Evolutionary conservation across 164 flowering plant species (phyloP), one percentile per base, ranked within the genome.

Genomic region (Sextonia rubra): DNA sequence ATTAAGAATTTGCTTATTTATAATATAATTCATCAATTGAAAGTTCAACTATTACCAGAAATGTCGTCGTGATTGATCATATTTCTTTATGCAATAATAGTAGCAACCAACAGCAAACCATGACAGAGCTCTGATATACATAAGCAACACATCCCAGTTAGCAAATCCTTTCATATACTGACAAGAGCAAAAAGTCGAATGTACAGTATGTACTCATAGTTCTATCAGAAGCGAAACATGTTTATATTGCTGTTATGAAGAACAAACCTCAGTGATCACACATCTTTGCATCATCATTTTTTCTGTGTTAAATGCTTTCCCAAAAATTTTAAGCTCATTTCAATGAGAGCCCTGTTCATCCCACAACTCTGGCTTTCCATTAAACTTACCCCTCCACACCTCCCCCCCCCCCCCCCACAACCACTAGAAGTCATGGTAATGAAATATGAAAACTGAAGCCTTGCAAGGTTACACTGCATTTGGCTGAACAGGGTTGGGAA

Each of bases 101-200:
- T 96, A 96, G 85, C 98, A 96, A 74, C 99, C 99, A 78, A 96
- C 98, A 71, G 99, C 97, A 86, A 92, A 96, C 98, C 99, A 96
- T 70, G 99, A 89, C 66, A 93, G 80, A 48, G 98, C 97, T 83
- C 99, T 93, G 78, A 47, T 79, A 78, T 14, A 72, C 17, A 47
- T 61, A 23, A 76, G 48, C 17, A n/a, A 24, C n/a, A 72, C 67
- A n/a, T 52, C 6, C 24, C 20, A 25, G 22, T 74, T 67, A 76
- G 71, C 17, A 44, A 44, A 70, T 66, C 62, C 8, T 26, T 60
- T 47, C 62, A 69, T 44, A 56, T 22, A 60, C 27, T 63, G 29
- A 49, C 20, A 12, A 72, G 6, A 15, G 72, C 30, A 69, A 23
- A 64, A 75, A 25, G 25, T 22, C 58, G 3, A 52, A 52, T 20